Percentiles rank a stretch among this genome's conserved stretches.
These are phyloP conservation scores for Spinacia oleracea DNA, from an alignment of 179 eudicot genomes.

Conservation along the genomic window DNA sequence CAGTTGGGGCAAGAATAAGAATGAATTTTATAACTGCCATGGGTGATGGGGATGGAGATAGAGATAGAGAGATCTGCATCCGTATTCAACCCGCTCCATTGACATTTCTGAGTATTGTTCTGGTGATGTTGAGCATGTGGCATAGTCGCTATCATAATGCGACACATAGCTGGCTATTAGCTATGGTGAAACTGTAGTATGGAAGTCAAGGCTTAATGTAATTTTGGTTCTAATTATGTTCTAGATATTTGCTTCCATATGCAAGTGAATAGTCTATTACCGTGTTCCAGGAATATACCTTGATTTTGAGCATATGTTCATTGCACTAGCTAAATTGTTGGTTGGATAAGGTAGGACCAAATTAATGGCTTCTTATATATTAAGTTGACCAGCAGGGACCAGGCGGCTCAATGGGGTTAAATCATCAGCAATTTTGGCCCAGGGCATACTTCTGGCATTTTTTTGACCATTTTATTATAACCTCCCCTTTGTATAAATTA, in stretches of 20 bases:
- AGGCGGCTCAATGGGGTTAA: conserved; percentile 26
- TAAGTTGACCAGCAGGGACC: conserved; percentile 25
- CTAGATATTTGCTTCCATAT: conserved; percentile 1
- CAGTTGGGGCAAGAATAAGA: too few species aligned
- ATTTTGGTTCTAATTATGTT: neutral
- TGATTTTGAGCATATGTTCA: neutral
- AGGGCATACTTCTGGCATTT: conserved; percentile 1
- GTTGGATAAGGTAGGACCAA: conserved; percentile 21
- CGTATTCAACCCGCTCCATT: too few species aligned
- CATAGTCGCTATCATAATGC: neutral
- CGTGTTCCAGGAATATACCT: conserved; percentile 8
- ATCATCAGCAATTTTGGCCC: conserved; percentile 20
- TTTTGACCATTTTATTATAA: conserved; percentile 21
- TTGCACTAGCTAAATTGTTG: conserved; percentile 8
- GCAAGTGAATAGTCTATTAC: neutral
- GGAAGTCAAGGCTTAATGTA: neutral
- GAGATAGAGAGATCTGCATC: too few species aligned
- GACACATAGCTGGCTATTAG: neutral
- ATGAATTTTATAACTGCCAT: too few species aligned
- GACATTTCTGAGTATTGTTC: too few species aligned
- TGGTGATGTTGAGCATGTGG: neutral
- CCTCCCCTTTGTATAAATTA: conserved; percentile 1
- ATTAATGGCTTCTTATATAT: neutral
- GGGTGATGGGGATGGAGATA: too few species aligned
- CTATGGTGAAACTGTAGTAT: neutral